Evolutionary conservation across 306 rosid species (phyloP).

Genomic region (Trifolium subterraneum): DNA sequence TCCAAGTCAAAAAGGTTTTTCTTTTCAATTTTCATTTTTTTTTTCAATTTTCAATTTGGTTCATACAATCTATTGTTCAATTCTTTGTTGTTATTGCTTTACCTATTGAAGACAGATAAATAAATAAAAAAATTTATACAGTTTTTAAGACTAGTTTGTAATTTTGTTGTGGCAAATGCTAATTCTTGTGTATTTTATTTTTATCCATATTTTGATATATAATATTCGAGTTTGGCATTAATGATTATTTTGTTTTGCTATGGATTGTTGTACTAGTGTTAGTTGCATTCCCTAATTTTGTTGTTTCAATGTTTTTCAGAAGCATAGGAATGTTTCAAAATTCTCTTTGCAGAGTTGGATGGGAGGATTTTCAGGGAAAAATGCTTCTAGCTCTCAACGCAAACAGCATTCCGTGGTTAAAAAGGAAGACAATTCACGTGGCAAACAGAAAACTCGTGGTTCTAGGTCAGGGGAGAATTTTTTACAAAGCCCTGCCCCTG

Average conservation of each 20-base stretch:
- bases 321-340: constrained; percentile 84
- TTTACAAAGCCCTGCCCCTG: constrained; percentile 46
- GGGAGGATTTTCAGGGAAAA: constrained; percentile 76
- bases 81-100: neutral
- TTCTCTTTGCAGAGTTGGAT: constrained; percentile 86
- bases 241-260: constrained; percentile 15
- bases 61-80: constrained; percentile 12
- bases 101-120: constrained; percentile 22
- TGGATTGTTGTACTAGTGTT: constrained; percentile 33
- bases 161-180: constrained; percentile 14
- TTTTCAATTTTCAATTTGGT: neutral
- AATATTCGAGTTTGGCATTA: constrained; percentile 5
- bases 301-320: constrained; percentile 58
- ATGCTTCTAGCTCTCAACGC: constrained; percentile 50
- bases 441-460: constrained; percentile 55
- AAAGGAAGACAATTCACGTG: constrained; percentile 45
- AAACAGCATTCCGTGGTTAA: constrained; percentile 50
- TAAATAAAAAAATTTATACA: constrained; percentile 3
- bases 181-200: constrained; percentile 5
- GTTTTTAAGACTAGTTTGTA: constrained; percentile 7
- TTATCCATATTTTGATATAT: constrained; percentile 32
- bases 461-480: constrained; percentile 55
- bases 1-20: constrained; percentile 89
- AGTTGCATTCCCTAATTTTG: constrained; percentile 16
- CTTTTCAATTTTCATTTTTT: neutral